Evolutionary conservation across 2,329 filamentous ascomycete species (phyloP).

Genomic region (Aspergillus sp.): DNA sequence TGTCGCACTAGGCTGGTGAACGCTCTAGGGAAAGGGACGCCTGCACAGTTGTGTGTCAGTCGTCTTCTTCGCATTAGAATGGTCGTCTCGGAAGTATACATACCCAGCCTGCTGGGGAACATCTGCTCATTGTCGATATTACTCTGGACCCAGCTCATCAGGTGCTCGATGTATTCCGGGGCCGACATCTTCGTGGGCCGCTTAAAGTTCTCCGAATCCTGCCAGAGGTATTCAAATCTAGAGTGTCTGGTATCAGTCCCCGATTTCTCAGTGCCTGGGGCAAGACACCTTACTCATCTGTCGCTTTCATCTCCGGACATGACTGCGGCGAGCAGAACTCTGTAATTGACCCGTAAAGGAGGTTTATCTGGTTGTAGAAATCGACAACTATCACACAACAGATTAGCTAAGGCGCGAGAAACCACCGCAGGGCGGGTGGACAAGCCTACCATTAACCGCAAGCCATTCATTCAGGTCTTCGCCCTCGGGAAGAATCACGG

Average conservation of each 20-base stretch:
- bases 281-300: conserved; percentile 70
- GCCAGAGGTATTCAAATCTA: conserved; percentile 98
- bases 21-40: conserved; percentile 90
- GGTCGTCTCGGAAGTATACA: conserved; percentile 15
- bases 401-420: neutral
- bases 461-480: conserved; percentile 98
- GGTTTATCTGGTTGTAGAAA: conserved; percentile 99
- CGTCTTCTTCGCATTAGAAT: neutral
- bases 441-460: conserved; percentile 80
- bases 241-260: conserved; percentile 9
- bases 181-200: conserved; percentile 97
- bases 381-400: conserved; percentile 72
- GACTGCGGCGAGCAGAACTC: conserved; percentile 98
- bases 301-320: conserved; percentile 99
- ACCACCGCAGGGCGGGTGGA: conserved; percentile 22
- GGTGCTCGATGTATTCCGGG: conserved; percentile 94
- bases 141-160: conserved; percentile 95
- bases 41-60: conserved; percentile 38
- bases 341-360: conserved; percentile 97
- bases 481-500: conserved; percentile 93
- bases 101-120: conserved; percentile 90
- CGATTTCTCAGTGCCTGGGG: neutral
- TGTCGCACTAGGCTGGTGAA: conserved; percentile 87
- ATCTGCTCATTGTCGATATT: conserved; percentile 95
- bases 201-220: conserved; percentile 91